Conservation (phyloP, 495 filamentous ascomycete genomes). For the Neurospora intermedia region DNA sequence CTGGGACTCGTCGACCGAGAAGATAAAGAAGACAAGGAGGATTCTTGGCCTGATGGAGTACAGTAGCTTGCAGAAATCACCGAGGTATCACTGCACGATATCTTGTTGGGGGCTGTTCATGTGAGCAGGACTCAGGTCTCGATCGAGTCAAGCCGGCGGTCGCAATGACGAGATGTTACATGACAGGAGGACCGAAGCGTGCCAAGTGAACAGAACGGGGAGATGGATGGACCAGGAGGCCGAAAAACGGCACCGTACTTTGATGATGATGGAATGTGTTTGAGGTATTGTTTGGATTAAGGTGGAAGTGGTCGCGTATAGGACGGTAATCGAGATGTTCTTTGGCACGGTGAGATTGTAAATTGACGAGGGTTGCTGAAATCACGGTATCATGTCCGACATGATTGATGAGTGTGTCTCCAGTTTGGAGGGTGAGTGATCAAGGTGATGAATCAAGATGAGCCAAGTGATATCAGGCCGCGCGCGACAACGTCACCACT, state of each 20-base stretch:
- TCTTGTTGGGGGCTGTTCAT: not conserved
- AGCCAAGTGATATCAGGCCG: not conserved
- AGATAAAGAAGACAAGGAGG: not conserved
- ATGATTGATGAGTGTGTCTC: not conserved
- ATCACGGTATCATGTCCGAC: not conserved
- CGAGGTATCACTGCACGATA: not conserved
- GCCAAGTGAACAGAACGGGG: not conserved
- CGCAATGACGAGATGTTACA: not conserved
- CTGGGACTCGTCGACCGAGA: slow-evolving; percentile 4
- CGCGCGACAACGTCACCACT: not conserved
- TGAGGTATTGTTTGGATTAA: not conserved
- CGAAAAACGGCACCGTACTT: not conserved
- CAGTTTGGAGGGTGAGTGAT: not conserved
- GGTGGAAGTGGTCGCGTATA: not conserved
- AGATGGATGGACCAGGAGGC: not conserved
- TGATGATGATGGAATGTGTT: not conserved
- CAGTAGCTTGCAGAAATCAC: not conserved
- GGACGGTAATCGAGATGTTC: not conserved
- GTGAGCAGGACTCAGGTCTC: not conserved
- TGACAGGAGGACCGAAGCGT: not conserved
- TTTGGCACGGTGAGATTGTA: not conserved
- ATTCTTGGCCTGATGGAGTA: not conserved
- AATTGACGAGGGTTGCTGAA: not conserved
- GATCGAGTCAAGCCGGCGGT: not conserved
- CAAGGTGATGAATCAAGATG: not conserved